Conservation (phyloP, 1,284 basidiomycete species). For the Austroboletus niveus region DNA sequence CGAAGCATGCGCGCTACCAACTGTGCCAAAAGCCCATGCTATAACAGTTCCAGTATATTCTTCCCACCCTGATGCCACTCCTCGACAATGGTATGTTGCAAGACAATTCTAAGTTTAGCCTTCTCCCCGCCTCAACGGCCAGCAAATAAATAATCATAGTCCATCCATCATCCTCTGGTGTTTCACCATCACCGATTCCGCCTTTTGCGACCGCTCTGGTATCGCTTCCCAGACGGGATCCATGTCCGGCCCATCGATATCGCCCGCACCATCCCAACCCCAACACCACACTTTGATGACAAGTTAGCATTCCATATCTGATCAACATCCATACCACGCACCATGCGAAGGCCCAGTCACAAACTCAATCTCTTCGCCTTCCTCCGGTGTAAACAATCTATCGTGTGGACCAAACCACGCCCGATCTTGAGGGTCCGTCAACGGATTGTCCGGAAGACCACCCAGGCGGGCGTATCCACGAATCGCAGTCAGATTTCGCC, state of each 20-base stretch:
- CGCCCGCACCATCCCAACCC: constrained; percentile 98
- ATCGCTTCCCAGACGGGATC: constrained; percentile 93
- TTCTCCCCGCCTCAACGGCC: no score
- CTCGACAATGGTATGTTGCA: not conserved
- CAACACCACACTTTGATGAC: constrained; percentile 84
- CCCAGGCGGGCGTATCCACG: constrained; percentile 88
- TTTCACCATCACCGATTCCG: constrained; percentile 66
- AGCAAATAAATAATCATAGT: constrained; percentile 9
- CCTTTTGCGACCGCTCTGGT: constrained; percentile 62
- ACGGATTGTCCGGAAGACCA: constrained; percentile 89
- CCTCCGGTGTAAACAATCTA: constrained; percentile 85
- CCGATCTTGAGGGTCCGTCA: constrained; percentile 91
- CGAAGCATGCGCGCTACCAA: constrained; percentile 41
- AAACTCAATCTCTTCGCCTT: constrained; percentile 75
- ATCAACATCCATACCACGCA: constrained; percentile 41
- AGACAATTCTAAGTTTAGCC: constrained; percentile 17
- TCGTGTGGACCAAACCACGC: constrained; percentile 96
- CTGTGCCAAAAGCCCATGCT: constrained; percentile 34
- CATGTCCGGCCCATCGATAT: constrained; percentile 91
- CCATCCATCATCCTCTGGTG: constrained; percentile 61
- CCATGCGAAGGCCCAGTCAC: constrained; percentile 82
- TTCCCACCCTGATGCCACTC: not conserved
- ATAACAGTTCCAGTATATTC: not conserved
- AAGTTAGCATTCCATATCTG: not conserved
- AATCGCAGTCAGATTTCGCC: constrained; percentile 90